phyloP scores from a whole-genome alignment of 2,329 filamentous ascomycete species.

The Ophiostoma sp. region DNA sequence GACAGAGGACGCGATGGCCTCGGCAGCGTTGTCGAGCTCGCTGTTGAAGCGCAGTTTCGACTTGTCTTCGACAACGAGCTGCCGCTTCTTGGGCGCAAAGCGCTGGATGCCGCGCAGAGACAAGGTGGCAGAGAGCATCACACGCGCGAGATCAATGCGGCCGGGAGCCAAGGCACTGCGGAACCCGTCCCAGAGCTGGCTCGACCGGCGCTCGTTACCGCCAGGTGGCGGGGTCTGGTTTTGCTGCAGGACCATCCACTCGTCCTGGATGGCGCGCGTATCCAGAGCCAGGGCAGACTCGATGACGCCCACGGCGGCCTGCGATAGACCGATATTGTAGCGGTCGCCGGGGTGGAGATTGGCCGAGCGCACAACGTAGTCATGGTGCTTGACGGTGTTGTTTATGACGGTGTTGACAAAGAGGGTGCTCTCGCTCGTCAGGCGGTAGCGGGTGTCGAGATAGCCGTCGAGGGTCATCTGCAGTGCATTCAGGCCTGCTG shows the following conservation, averaged over 20 bases:
- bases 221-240: conserved; percentile 57
- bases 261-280: conserved; percentile 62
- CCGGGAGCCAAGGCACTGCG: conserved; percentile 61
- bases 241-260: conserved; percentile 61
- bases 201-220: conserved; percentile 63
- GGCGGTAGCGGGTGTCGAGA: conserved; percentile 42
- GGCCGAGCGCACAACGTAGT: conserved; percentile 53
- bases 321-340: conserved; percentile 48
- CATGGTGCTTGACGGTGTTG: conserved; percentile 57
- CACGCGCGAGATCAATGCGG: conserved; percentile 66
- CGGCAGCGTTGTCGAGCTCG: conserved; percentile 52
- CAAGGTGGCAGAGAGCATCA: conserved; percentile 65
- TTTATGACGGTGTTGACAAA: conserved; percentile 62
- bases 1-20: conserved; percentile 66
- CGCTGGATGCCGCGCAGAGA: conserved; percentile 70
- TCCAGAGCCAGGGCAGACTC: conserved; percentile 64
- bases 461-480: conserved; percentile 54
- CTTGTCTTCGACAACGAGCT: conserved; percentile 37
- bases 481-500: conserved; percentile 59
- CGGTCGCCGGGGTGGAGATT: conserved; percentile 45
- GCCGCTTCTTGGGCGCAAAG: conserved; percentile 54
- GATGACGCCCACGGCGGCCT: conserved; percentile 59
- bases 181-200: conserved; percentile 73
- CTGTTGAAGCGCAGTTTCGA: conserved; percentile 69
- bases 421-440: conserved; percentile 38